Percentiles rank a stretch among this genome's conserved stretches.
Evolutionary conservation across 1,284 basidiomycete genomes (phyloP).

Genomic region (Paramarasmius palmivorus): DNA sequence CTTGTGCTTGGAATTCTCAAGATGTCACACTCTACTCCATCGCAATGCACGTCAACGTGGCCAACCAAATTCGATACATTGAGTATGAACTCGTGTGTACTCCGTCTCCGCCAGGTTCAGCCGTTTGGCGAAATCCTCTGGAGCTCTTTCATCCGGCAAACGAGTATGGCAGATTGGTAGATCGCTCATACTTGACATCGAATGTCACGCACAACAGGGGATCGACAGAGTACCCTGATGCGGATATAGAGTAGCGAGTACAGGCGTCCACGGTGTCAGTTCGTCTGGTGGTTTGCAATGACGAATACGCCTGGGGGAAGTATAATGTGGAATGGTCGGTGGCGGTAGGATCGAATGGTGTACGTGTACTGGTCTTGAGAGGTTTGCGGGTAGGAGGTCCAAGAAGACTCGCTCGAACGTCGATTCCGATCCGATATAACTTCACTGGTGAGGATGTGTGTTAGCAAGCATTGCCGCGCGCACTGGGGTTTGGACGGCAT

Average conservation of each 20-base stretch:
- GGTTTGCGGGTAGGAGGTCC: conserved; percentile 69
- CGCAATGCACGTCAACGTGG: conserved; percentile 65
- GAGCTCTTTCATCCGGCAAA: neutral
- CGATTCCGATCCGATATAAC: conserved; percentile 84
- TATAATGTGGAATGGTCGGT: conserved; percentile 25
- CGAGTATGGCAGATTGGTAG: neutral
- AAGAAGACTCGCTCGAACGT: conserved; percentile 80
- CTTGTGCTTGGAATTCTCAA: conserved; percentile 90
- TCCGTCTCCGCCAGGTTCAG: conserved; percentile 60
- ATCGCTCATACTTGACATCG: conserved; percentile 62
- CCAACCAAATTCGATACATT: conserved; percentile 82
- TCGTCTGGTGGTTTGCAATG: conserved; percentile 97
- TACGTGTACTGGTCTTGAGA: conserved; percentile 63
- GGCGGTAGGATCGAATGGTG: conserved; percentile 63
- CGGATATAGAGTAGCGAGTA: conserved; percentile 63
- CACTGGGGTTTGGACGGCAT: conserved; percentile 40
- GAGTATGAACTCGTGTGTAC: conserved; percentile 69
- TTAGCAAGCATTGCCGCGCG: conserved; percentile 88
- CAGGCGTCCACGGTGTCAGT: conserved; percentile 87
- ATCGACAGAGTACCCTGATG: conserved; percentile 85
- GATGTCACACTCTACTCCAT: conserved; percentile 81
- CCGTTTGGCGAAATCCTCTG: conserved; percentile 42
- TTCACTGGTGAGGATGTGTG: conserved; percentile 81
- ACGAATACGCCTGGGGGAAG: conserved; percentile 62
- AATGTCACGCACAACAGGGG: conserved; percentile 87